A percentile compares a stretch with the other conserved stretches of the same genome.
Evolutionary conservation across 1,139 yeast species (phyloP).

Genomic region (Protomyces macrosporus): DNA sequence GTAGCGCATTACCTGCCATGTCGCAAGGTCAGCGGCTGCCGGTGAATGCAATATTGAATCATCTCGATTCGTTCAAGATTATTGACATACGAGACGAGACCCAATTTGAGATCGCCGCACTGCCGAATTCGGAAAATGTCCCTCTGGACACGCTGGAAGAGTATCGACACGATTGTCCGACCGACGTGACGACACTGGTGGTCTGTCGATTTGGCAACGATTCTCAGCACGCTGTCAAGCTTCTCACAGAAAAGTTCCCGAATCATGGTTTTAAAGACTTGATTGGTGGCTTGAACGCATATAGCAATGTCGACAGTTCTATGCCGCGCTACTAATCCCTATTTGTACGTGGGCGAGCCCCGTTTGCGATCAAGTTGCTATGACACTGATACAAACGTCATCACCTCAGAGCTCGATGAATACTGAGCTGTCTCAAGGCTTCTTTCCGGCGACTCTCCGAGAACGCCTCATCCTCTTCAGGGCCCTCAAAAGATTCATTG

Average conservation of each 20-base stretch:
- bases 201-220: slow-evolving; percentile 90
- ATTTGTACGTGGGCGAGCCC: too few species aligned
- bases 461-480: not conserved
- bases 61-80: slow-evolving; percentile 48
- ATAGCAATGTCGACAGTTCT: slow-evolving; percentile 59
- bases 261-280: slow-evolving; percentile 55
- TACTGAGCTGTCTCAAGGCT: not conserved
- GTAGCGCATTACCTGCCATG: slow-evolving; percentile 36
- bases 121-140: slow-evolving; percentile 58
- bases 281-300: slow-evolving; percentile 68
- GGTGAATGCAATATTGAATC: slow-evolving; percentile 4
- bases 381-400: too few species aligned
- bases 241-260: slow-evolving; percentile 50
- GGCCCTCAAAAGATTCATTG: too few species aligned
- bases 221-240: slow-evolving; percentile 68
- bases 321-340: too few species aligned
- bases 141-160: slow-evolving; percentile 49
- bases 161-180: not conserved
- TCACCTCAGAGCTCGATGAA: slow-evolving; percentile 27
- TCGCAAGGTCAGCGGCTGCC: slow-evolving; percentile 46
- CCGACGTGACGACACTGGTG: slow-evolving; percentile 40
- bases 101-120: slow-evolving; percentile 62
- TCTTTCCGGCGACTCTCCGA: not conserved
- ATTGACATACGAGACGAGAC: slow-evolving; percentile 79
- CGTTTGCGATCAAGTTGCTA: too few species aligned